phyloP scores from a whole-genome alignment of 176 grass and related monocot genomes.

The Aegilops tauschii region DNA sequence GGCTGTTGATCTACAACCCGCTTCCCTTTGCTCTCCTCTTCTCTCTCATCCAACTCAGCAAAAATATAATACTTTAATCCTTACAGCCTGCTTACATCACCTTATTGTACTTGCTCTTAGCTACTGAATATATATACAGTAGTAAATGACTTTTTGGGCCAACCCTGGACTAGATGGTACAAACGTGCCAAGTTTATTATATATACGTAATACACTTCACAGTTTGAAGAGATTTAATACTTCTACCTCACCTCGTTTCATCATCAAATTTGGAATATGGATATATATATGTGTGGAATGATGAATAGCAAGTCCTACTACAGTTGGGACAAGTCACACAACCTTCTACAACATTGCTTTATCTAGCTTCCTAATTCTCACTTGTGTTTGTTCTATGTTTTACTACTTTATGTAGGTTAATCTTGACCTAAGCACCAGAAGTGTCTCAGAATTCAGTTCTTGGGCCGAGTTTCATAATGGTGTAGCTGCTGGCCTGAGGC shows the following conservation, averaged over 20 bases:
- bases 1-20: no score
- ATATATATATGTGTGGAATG: background rate
- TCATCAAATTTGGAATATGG: background rate
- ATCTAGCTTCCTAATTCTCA: conserved; percentile 29
- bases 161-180: background rate
- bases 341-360: background rate
- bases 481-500: conserved; percentile 88
- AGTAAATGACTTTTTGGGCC: background rate
- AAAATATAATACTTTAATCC: no score
- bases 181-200: background rate
- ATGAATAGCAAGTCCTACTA: background rate
- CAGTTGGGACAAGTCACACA: background rate
- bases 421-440: conserved; percentile 81
- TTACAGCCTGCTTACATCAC: no score
- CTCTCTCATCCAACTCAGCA: no score
- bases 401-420: conserved; percentile 70
- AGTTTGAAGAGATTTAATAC: conserved; percentile 6
- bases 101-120: background rate
- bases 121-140: background rate
- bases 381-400: conserved; percentile 23
- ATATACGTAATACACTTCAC: background rate
- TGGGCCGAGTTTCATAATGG: conserved; percentile 99
- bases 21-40: no score
- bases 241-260: background rate
- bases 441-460: conserved; percentile 78